Evolutionary conservation across 768 basidiomycete species (phyloP).

Genomic region (Thelephora aurantiotincta): DNA sequence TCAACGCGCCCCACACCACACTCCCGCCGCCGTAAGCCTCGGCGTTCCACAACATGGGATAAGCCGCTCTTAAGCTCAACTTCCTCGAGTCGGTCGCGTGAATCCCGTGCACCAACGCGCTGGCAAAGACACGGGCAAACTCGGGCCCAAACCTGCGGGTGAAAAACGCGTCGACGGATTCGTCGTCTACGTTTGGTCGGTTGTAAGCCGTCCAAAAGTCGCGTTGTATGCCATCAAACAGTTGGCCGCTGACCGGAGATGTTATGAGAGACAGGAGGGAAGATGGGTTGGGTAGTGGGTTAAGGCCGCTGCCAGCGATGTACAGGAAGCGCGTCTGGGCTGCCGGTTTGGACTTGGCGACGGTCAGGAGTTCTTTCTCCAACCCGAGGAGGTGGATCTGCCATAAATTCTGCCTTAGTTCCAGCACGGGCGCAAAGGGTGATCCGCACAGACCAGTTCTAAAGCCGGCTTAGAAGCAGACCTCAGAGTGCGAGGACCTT

Average conservation of each 20-base stretch:
- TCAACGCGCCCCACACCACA: slow-evolving; percentile 45
- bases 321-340: slow-evolving; percentile 69
- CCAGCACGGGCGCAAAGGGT: neutral
- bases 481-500: slow-evolving; percentile 76
- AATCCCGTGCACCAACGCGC: slow-evolving; percentile 80
- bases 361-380: slow-evolving; percentile 43
- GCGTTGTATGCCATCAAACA: slow-evolving; percentile 38
- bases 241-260: slow-evolving; percentile 23
- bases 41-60: slow-evolving; percentile 58
- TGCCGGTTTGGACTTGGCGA: slow-evolving; percentile 52
- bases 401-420: neutral
- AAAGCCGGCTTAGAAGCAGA: slow-evolving; percentile 63
- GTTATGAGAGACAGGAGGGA: slow-evolving; percentile 23
- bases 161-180: slow-evolving; percentile 71
- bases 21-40: slow-evolving; percentile 60
- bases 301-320: slow-evolving; percentile 40
- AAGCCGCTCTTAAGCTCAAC: slow-evolving; percentile 65
- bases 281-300: slow-evolving; percentile 22
- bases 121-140: slow-evolving; percentile 62
- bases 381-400: slow-evolving; percentile 72
- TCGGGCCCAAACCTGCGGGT: slow-evolving; percentile 54
- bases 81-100: slow-evolving; percentile 76
- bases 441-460: slow-evolving; percentile 57
- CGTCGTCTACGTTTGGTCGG: slow-evolving; percentile 32
- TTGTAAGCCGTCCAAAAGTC: slow-evolving; percentile 23